Percentiles rank a stretch among this genome's conserved stretches.
Conservation (phyloP, 208 protist genomes). For the Leishmania lainsoni region DNA sequence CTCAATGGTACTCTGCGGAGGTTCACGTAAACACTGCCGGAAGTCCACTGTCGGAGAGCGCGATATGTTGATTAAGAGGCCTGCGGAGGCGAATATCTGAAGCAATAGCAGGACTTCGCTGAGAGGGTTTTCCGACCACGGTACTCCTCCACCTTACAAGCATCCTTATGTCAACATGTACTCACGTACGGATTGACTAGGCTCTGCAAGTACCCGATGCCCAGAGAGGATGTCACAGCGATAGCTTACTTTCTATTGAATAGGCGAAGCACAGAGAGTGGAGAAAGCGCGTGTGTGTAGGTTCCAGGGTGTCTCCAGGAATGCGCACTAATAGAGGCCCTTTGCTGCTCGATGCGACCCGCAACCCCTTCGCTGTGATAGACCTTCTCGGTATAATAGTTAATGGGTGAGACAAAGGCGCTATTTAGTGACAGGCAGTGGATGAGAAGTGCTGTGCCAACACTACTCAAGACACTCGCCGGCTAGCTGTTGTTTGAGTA, state of each 20-base stretch:
- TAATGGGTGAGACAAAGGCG: not conserved
- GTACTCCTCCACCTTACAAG: too few species aligned
- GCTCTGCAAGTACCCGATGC: not conserved
- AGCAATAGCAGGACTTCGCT: too few species aligned
- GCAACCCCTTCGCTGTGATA: not conserved
- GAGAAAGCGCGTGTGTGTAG: not conserved
- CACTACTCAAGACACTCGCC: not conserved
- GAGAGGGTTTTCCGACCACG: too few species aligned
- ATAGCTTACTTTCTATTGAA: not conserved
- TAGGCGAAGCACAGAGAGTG: not conserved
- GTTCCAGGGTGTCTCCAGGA: not conserved
- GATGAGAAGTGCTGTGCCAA: not conserved
- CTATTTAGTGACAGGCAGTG: not conserved
- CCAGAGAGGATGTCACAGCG: not conserved
- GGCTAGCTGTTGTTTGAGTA: not conserved
- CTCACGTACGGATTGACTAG: too few species aligned
- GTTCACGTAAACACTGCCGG: too few species aligned
- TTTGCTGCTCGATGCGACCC: not conserved
- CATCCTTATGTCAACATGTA: too few species aligned
- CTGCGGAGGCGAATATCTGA: too few species aligned
- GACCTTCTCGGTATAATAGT: not conserved
- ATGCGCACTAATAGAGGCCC: not conserved
- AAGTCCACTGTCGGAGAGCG: too few species aligned
- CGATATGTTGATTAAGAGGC: too few species aligned
- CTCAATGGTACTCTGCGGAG: too few species aligned